These are phyloP conservation scores for Lactarius deliciosus DNA, from an alignment of 768 basidiomycete species.

Conservation along the genomic window DNA sequence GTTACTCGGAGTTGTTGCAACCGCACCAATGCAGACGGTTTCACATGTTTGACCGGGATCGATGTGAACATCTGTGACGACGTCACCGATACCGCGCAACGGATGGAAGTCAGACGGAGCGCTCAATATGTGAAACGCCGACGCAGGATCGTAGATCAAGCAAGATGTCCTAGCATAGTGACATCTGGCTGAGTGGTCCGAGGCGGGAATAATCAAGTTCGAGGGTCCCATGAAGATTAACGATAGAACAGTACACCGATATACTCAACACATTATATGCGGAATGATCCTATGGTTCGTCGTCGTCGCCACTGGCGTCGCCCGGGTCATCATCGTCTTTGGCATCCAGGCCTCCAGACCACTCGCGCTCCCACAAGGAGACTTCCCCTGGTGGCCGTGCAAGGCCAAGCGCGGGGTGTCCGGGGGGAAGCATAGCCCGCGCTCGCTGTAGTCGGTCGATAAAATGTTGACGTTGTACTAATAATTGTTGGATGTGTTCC, in stretches of 20 bases:
- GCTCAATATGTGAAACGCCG: conserved; percentile 1
- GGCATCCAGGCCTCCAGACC: conserved; percentile 68
- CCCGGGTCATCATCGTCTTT: conserved; percentile 27
- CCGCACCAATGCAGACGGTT: not conserved
- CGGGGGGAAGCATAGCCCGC: conserved; percentile 52
- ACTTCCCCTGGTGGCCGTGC: conserved; percentile 28
- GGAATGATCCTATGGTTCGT: conserved; percentile 27
- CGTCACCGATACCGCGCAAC: not conserved
- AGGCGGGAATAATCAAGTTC: conserved; percentile 8
- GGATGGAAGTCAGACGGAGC: not conserved
- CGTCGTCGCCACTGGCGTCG: conserved; percentile 29
- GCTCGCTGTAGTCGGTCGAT: conserved; percentile 60
- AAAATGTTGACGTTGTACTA: conserved; percentile 58
- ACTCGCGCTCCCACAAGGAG: conserved; percentile 78
- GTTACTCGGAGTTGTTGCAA: conserved; percentile 9
- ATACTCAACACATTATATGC: conserved; percentile 27
- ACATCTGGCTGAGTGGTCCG: conserved; percentile 3
- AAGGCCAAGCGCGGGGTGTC: conserved; percentile 56
- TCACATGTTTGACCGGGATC: conserved; percentile 10
- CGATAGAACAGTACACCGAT: conserved; percentile 27
- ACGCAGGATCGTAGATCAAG: not conserved
- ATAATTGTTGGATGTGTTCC: conserved; percentile 72
- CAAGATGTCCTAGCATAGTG: conserved; percentile 1
- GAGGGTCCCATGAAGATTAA: conserved; percentile 24
- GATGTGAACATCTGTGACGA: not conserved